A percentile compares a stretch with the other conserved stretches of the same genome.
Evolutionary conservation across 768 basidiomycete genomes (phyloP).

Genomic region (Mycena floridula): DNA sequence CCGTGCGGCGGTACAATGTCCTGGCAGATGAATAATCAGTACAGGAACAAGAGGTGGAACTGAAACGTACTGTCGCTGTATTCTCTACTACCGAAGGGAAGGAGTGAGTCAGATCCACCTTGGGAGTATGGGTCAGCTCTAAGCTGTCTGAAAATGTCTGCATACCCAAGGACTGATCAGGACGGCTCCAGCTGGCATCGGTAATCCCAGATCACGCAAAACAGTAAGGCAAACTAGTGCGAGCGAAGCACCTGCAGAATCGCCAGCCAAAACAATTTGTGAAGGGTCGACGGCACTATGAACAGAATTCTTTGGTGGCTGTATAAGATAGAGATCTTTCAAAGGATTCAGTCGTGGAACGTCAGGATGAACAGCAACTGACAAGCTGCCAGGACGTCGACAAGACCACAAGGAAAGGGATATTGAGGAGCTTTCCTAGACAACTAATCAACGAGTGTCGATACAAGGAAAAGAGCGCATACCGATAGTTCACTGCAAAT

Average conservation of each 20-base stretch:
- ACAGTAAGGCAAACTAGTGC: constrained; percentile 54
- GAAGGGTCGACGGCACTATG: constrained; percentile 61
- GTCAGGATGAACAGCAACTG: constrained; percentile 9
- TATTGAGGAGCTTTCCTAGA: constrained; percentile 77
- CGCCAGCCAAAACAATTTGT: constrained; percentile 73
- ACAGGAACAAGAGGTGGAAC: neutral
- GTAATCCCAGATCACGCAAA: constrained; percentile 63
- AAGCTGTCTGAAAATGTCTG: neutral
- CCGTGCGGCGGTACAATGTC: constrained; percentile 65
- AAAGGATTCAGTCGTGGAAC: neutral
- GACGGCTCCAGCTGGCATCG: constrained; percentile 69
- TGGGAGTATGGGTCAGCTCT: no score
- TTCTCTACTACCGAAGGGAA: constrained; percentile 74
- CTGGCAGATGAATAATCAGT: constrained; percentile 23
- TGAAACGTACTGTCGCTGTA: constrained; percentile 43
- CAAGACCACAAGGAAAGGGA: constrained; percentile 74
- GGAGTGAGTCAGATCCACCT: constrained; percentile 68
- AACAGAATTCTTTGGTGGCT: constrained; percentile 55
- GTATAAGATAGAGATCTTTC: constrained; percentile 67
- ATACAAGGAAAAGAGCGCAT: neutral
- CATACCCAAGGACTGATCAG: constrained; percentile 70
- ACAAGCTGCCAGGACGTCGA: constrained; percentile 76
- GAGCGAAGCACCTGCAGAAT: constrained; percentile 72
- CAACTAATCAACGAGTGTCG: neutral
- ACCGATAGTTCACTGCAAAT: constrained; percentile 56